phyloP scores from a whole-genome alignment of 305 asterid genomes.

The Fraxinus velutina region DNA sequence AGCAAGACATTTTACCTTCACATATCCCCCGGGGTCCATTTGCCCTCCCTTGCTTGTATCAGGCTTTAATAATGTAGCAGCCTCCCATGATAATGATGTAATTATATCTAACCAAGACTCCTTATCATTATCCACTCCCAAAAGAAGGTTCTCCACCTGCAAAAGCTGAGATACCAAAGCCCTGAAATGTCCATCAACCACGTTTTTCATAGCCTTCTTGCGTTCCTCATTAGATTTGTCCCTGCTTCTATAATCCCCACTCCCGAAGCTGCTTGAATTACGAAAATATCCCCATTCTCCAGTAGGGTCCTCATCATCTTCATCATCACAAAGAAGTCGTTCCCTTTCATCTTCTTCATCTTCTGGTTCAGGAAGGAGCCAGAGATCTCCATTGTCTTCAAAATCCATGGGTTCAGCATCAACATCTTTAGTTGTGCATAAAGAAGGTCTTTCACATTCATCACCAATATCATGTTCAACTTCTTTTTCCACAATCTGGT shows the following conservation, averaged over 20 bases:
- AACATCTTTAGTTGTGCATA: constrained; percentile 63
- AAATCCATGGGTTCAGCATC: constrained; percentile 81
- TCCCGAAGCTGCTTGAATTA: constrained; percentile 68
- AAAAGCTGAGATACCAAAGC: constrained; percentile 88
- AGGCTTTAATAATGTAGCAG: constrained; percentile 82
- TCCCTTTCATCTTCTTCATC: constrained; percentile 90
- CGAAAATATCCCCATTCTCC: constrained; percentile 88
- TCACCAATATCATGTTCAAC: constrained; percentile 52
- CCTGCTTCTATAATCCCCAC: constrained; percentile 75
- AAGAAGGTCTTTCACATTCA: constrained; percentile 75
- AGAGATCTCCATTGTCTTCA: constrained; percentile 81
- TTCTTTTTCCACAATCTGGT: constrained; percentile 44
- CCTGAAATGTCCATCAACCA: constrained; percentile 91
- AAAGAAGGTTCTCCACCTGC: constrained; percentile 82
- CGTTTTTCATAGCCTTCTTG: constrained; percentile 71
- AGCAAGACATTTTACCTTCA: constrained; percentile 89
- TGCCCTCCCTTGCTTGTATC: constrained; percentile 91
- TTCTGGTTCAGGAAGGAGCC: constrained; percentile 99
- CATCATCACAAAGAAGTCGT: constrained; percentile 55
- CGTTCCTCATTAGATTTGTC: constrained; percentile 86
- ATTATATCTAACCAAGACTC: constrained; percentile 94
- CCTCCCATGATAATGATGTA: constrained; percentile 92
- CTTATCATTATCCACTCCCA: constrained; percentile 64
- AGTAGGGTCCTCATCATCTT: constrained; percentile 66
- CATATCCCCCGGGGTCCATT: constrained; percentile 97